Evolutionary conservation across 2,329 filamentous ascomycete genomes (phyloP).

Genomic region (Talaromyces sp.): DNA sequence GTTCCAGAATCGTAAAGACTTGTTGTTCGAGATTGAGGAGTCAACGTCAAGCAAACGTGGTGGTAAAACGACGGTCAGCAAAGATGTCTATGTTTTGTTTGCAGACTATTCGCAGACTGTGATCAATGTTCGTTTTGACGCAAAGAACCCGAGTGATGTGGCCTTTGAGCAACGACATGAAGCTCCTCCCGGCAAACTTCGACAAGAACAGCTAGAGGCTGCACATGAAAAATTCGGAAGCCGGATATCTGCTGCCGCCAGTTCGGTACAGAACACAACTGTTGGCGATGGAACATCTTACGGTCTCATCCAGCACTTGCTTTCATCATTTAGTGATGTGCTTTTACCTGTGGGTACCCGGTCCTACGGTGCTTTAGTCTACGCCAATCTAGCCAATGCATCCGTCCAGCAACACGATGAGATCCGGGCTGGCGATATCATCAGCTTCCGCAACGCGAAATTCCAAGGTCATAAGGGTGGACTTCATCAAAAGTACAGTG

Average conservation of each 20-base stretch:
- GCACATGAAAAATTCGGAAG: constrained; percentile 79
- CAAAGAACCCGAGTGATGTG: constrained; percentile 69
- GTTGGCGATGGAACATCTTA: constrained; percentile 83
- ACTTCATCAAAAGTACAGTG: constrained; percentile 90
- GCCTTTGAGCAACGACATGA: constrained; percentile 84
- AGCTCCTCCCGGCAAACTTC: constrained; percentile 72
- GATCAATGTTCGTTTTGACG: constrained; percentile 76
- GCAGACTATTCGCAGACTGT: constrained; percentile 96
- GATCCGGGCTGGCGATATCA: constrained; percentile 88
- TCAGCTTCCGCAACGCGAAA: constrained; percentile 86
- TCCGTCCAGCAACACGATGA: constrained; percentile 87
- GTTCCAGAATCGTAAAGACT: constrained; percentile 78
- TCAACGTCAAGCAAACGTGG: constrained; percentile 67
- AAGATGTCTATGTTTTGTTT: constrained; percentile 83
- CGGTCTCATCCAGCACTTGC: constrained; percentile 73
- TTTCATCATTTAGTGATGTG: constrained; percentile 70
- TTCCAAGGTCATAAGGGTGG: constrained; percentile 95
- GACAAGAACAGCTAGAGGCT: constrained; percentile 90
- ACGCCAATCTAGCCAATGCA: constrained; percentile 92
- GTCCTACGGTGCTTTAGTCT: constrained; percentile 87
- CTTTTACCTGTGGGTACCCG: constrained; percentile 83
- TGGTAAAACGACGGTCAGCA: constrained; percentile 69
- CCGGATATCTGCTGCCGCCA: constrained; percentile 69
- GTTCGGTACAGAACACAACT: constrained; percentile 71
- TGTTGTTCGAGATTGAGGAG: constrained; percentile 80